These are phyloP conservation scores for Oropetium thomaeum DNA, from an alignment of 176 grass and related monocot species.

Conservation along the genomic window DNA sequence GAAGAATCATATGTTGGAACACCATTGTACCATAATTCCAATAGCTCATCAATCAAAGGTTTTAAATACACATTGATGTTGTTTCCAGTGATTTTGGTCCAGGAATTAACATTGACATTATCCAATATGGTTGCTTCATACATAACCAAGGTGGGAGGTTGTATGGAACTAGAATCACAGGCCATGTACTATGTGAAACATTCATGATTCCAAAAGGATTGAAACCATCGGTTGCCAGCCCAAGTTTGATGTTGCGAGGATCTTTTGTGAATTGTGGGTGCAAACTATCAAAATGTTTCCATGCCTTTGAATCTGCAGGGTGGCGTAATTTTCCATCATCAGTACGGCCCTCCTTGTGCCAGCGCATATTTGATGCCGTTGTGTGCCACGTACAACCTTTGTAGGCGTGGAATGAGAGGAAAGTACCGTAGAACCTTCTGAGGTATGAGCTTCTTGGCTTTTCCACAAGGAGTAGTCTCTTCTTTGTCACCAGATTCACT, in stretches of 20 bases:
- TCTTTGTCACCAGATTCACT: background rate
- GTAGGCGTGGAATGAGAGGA: background rate
- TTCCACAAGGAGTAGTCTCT: background rate
- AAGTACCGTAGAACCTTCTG: background rate
- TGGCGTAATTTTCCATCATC: background rate
- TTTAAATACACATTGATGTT: background rate
- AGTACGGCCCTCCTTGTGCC: background rate
- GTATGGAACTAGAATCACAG: background rate
- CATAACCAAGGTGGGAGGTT: background rate
- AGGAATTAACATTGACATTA: slow-evolving; percentile 6
- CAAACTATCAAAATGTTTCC: background rate
- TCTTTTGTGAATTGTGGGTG: background rate
- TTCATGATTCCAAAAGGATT: background rate
- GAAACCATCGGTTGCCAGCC: background rate
- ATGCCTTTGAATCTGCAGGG: background rate
- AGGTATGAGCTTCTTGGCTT: background rate
- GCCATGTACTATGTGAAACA: background rate
- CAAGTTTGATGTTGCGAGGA: background rate
- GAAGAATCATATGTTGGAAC: background rate
- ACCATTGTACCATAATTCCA: background rate
- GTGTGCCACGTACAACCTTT: background rate
- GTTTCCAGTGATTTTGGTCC: background rate
- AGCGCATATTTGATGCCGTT: background rate
- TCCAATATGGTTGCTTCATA: background rate
- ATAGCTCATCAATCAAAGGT: background rate